Evolutionary conservation across 75 land plant genomes (phyloP).

Genomic region (Cunninghamia lanceolata): DNA sequence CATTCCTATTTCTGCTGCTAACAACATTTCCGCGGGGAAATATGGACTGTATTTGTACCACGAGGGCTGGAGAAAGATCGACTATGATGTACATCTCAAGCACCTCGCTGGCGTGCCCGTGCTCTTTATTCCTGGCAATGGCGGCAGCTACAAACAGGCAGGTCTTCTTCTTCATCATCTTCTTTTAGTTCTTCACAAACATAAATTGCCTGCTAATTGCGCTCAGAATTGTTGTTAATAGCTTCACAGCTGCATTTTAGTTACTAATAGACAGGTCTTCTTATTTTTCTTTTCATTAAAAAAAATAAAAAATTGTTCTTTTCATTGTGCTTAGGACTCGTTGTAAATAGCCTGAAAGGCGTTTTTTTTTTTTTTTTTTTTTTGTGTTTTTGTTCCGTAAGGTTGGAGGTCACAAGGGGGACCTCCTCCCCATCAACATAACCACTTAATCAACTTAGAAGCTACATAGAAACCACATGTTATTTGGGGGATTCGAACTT

Average conservation of each 20-base stretch:
- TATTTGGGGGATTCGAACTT: too few relatives aligned
- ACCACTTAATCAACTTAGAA: too few relatives aligned
- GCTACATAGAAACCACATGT: too few relatives aligned
- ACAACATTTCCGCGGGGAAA: slow-evolving; percentile 32
- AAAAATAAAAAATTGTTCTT: too few relatives aligned
- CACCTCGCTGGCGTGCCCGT: slow-evolving; percentile 90
- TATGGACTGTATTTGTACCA: slow-evolving; percentile 90
- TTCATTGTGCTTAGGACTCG: too few relatives aligned
- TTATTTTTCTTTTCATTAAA: too few relatives aligned
- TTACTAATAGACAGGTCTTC: neutral
- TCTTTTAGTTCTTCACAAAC: neutral
- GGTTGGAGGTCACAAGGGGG: too few relatives aligned
- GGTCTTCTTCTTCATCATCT: slow-evolving; percentile 16
- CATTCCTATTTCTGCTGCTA: slow-evolving; percentile 54
- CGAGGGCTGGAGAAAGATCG: slow-evolving; percentile 98
- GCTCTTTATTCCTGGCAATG: slow-evolving; percentile 95
- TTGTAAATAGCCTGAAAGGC: too few relatives aligned
- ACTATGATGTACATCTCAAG: slow-evolving; percentile 65
- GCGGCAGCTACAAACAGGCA: slow-evolving; percentile 98
- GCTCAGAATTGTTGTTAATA: neutral
- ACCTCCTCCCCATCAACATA: too few relatives aligned
- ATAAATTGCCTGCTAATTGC: neutral
- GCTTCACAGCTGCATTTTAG: neutral
- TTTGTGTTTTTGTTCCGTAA: too few relatives aligned
- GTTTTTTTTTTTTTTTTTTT: too few relatives aligned